Evolutionary conservation across 2,329 filamentous ascomycete species (phyloP).

Genomic region (Xylariaceae sp.): DNA sequence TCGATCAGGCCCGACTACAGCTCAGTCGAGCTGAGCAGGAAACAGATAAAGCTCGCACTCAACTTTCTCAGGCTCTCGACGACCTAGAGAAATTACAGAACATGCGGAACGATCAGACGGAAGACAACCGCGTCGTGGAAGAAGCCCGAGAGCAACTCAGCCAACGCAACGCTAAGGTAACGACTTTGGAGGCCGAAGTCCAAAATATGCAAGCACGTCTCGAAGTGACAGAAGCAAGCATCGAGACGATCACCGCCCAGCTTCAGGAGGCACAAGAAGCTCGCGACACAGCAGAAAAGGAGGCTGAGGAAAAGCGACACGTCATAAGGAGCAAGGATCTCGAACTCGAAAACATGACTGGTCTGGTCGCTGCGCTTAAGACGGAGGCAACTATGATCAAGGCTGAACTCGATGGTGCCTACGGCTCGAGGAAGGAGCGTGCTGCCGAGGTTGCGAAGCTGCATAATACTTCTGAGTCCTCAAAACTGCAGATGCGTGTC

Average conservation of each 20-base stretch:
- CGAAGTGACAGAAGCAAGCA: slow-evolving; percentile 36
- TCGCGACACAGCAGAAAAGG: slow-evolving; percentile 29
- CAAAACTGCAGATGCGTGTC: slow-evolving; percentile 39
- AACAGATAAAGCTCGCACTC: slow-evolving; percentile 41
- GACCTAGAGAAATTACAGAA: slow-evolving; percentile 44
- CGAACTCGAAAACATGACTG: slow-evolving; percentile 39
- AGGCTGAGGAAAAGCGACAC: slow-evolving; percentile 33
- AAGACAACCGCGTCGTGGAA: slow-evolving; percentile 36
- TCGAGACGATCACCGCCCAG: slow-evolving; percentile 38
- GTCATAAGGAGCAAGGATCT: slow-evolving; percentile 41
- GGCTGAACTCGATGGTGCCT: slow-evolving; percentile 61
- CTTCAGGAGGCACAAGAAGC: slow-evolving; percentile 34
- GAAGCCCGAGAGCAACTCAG: slow-evolving; percentile 40
- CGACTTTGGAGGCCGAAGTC: slow-evolving; percentile 41
- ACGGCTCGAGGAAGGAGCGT: slow-evolving; percentile 57
- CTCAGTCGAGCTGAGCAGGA: slow-evolving; percentile 34
- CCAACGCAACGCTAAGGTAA: slow-evolving; percentile 44
- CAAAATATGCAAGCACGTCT: slow-evolving; percentile 39
- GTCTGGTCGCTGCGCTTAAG: slow-evolving; percentile 58
- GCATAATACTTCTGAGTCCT: slow-evolving; percentile 43
- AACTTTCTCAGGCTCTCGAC: slow-evolving; percentile 47
- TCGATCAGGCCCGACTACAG: slow-evolving; percentile 42
- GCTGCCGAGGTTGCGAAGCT: slow-evolving; percentile 56
- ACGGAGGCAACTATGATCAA: slow-evolving; percentile 60
- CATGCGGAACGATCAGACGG: slow-evolving; percentile 27